Percentiles rank a stretch among this genome's conserved stretches.
Conservation (phyloP, 108 stramenopile genomes). For the Skeletonema marinoi region DNA sequence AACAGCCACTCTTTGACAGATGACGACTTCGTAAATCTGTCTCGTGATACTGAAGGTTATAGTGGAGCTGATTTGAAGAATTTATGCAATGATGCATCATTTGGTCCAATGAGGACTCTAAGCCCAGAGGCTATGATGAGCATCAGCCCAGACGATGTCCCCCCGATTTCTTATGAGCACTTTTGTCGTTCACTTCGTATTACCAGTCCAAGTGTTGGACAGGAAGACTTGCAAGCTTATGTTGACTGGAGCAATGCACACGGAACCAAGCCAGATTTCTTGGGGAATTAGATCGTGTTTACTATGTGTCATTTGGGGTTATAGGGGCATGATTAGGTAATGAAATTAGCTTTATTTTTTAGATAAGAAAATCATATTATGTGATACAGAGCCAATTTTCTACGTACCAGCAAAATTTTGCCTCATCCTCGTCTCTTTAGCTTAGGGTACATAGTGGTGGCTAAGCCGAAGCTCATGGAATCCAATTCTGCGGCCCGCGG, state of each 20-base stretch:
- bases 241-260: conserved; percentile 63
- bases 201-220: conserved; percentile 88
- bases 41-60: conserved; percentile 85
- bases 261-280: no score
- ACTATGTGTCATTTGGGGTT: no score
- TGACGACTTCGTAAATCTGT: conserved; percentile 70
- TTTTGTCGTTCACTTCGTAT: conserved; percentile 76
- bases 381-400: no score
- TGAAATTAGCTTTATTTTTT: no score
- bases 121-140: not conserved
- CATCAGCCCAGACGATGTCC: conserved; percentile 68
- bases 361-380: no score
- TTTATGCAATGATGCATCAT: conserved; percentile 91
- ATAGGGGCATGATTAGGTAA: no score
- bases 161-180: conserved; percentile 88
- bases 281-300: no score
- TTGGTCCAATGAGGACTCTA: conserved; percentile 87
- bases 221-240: conserved; percentile 75
- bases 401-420: no score
- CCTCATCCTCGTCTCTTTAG: no score
- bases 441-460: no score
- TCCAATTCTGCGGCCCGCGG: no score
- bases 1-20: conserved; percentile 78
- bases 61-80: conserved; percentile 93
- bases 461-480: no score